Base-by-base conservation (phyloP, 306 rosid species). In the Casuarina cunninghamiana region DNA sequence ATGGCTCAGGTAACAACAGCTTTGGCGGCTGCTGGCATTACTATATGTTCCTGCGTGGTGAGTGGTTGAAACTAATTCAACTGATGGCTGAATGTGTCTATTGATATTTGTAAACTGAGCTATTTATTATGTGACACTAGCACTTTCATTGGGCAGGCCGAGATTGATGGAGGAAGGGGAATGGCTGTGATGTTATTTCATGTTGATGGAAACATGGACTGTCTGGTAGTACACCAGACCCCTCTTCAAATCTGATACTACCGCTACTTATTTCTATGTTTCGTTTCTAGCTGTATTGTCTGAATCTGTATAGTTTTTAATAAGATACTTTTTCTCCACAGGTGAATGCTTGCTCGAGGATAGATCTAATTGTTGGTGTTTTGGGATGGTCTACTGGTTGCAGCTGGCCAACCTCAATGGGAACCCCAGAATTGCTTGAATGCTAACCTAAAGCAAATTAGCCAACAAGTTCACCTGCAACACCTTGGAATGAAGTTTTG, bases 301-400 rank as follows among this genome's bases (percentile, higher is more conserved):
- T 38, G 39, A 53, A 65, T 66, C 43, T 53, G 74, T 48, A 53
- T 15, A 50, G 44, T 87, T 50, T 82, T 82, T 55, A 85, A n/a
- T 82, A 5, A 42, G 21, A 66, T 38, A 58, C 77, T 46, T 41
- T 48, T 68, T 77, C 51, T 73, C 75, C 77, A 60, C 91, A 96
- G 99, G 94, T 87, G 58, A 75, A 48, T 68, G 88, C 96, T 50
- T 87, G 98, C 79, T 83, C 89, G 9, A 86, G 85, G 78, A 74
- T 96, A 74, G 99, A 96, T 79, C 73, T 73, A 41, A 83, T 90
- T 79, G 80, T 85, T 32, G 98, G 98, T 46, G 98, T 93, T 58
- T 84, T 96, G 90, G 98, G 94, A 73, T 96, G 99, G 98, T 93
- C 99, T 48, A 86, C 89, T 9, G 99, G 99, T 78, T 96, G 99